Evolutionary conservation across 495 filamentous ascomycete genomes (phyloP), one percentile per base, ranked within the genome.

Genomic region (Echria macrotheca): DNA sequence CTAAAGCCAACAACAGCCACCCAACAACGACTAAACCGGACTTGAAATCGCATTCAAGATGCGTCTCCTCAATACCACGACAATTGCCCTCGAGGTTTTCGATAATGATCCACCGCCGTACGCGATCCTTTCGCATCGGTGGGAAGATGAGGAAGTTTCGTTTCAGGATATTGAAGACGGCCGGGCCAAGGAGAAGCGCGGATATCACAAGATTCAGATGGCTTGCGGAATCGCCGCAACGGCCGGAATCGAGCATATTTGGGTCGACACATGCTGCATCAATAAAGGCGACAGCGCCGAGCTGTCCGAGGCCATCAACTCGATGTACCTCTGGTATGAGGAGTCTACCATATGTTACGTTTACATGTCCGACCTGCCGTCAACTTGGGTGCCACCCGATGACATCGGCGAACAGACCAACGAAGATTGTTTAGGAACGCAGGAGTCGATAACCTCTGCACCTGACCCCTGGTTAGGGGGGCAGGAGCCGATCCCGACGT

Each of bases 221-320:
- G 19, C 23, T 1, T 44, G 41, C 10, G 3, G 3, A 1, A n/a
- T 18, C 2, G 41, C 41, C 41, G 10, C 23, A 9, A 10, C 17
- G 7, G 3, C 7, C 1, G 0, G 15, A 0, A 26, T 1, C 25
- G 0, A 14, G 0, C 31, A 44, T 15, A 25, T 25, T 25, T 44
- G 41, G 41, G 21, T 44, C 6, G 41, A 44, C 41, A 44, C 41
- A 7, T 44, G 41, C 8, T 44, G 41, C 41, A 44, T 44, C 41
- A 17, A 44, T 25, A 44, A 44, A 25, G 19, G n/a, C 23, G 15
- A 17, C n/a, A n/a, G n/a, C n/a, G n/a, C n/a, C n/a, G n/a, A n/a
- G n/a, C n/a, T n/a, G n/a, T n/a, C n/a, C n/a, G n/a, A n/a, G n/a
- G n/a, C n/a, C n/a, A n/a, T n/a, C n/a, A n/a, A n/a, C n/a, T n/a